A percentile compares a stretch with the other conserved stretches of the same genome.
Evolutionary conservation across 495 filamentous ascomycete species (phyloP).

Genomic region (Annulohypoxylon stygium): DNA sequence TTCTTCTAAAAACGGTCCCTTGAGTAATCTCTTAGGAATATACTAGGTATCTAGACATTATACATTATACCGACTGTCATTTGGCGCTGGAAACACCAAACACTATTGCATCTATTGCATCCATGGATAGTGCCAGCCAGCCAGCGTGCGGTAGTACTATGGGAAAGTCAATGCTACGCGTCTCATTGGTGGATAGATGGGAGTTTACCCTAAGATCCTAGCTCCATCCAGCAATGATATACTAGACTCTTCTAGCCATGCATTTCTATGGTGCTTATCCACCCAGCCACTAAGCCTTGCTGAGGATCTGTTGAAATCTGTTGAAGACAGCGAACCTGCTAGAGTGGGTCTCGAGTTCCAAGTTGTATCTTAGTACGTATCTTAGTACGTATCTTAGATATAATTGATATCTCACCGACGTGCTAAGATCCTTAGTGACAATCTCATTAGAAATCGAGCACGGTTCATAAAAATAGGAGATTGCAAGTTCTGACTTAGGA

Average conservation of each 20-base stretch:
- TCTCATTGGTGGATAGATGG: constrained; percentile 32
- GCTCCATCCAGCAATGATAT: constrained; percentile 37
- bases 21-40: constrained; percentile 23
- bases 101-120: constrained; percentile 1
- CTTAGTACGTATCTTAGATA: constrained; percentile 4
- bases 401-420: constrained; percentile 11
- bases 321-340: constrained; percentile 19
- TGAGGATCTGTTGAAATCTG: constrained; percentile 38
- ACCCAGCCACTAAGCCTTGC: constrained; percentile 40
- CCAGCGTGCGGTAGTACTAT: constrained; percentile 29
- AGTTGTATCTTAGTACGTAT: too few relatives aligned
- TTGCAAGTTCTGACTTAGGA: constrained; percentile 7
- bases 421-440: constrained; percentile 8
- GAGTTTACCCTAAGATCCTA: constrained; percentile 36
- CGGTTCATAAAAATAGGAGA: constrained; percentile 3
- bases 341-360: constrained; percentile 14
- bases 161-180: constrained; percentile 31
- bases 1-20: constrained; percentile 13
- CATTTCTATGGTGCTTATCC: constrained; percentile 4
- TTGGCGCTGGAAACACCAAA: constrained; percentile 27
- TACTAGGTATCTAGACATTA: background rate
- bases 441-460: constrained; percentile 1
- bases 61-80: constrained; percentile 29
- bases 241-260: constrained; percentile 40
- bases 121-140: background rate